Percentiles rank a stretch among this genome's conserved stretches.
Evolutionary conservation across 495 filamentous ascomycete species (phyloP).

Genomic region (Penicillium crystallinum): DNA sequence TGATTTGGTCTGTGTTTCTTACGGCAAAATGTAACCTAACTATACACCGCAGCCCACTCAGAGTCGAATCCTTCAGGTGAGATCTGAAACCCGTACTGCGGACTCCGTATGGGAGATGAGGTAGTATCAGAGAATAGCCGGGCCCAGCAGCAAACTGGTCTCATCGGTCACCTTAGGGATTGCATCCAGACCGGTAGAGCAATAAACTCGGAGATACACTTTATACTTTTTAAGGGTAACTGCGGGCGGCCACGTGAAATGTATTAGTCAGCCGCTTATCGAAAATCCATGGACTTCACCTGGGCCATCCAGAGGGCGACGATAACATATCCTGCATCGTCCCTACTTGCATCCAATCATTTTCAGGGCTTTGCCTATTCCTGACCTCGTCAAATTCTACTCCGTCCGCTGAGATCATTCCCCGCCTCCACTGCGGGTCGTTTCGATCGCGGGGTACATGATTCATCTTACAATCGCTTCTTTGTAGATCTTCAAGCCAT

Average conservation of each 20-base stretch:
- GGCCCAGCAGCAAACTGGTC: too few species aligned
- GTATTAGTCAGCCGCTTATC: slow-evolving; percentile 14
- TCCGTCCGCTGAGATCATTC: background rate
- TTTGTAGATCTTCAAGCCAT: slow-evolving; percentile 8
- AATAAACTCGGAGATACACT: too few species aligned
- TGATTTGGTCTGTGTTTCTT: background rate
- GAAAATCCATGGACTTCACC: slow-evolving; percentile 1
- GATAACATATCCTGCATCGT: slow-evolving; percentile 13
- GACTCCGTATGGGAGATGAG: background rate
- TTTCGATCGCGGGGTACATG: slow-evolving; percentile 17
- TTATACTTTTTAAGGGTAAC: background rate
- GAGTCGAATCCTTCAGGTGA: background rate
- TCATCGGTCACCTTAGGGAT: too few species aligned
- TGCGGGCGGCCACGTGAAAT: slow-evolving; percentile 1
- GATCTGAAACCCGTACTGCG: background rate
- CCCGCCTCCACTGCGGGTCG: slow-evolving; percentile 23
- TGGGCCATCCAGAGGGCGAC: slow-evolving; percentile 21
- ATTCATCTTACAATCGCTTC: slow-evolving; percentile 1
- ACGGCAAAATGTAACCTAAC: background rate
- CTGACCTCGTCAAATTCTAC: background rate
- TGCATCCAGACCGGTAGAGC: too few species aligned
- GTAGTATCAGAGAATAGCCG: background rate
- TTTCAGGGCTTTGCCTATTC: slow-evolving; percentile 1
- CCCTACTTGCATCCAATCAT: slow-evolving; percentile 17
- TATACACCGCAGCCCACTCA: background rate